phyloP scores from a whole-genome alignment of 345 rosid species.

The Citrus australasica region DNA sequence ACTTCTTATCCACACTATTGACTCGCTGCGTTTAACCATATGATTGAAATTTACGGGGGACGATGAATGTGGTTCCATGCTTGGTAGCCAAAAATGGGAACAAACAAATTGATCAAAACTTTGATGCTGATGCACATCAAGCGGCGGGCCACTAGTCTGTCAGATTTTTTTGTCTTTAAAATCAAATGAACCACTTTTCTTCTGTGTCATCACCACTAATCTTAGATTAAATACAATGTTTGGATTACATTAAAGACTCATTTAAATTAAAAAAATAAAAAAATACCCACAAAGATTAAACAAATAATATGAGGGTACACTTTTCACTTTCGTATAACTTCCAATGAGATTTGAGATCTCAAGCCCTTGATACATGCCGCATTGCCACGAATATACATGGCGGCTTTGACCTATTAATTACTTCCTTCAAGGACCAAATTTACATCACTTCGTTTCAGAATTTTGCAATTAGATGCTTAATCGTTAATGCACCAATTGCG shows the following conservation, averaged over 20 bases:
- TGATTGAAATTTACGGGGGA: slow-evolving; percentile 3
- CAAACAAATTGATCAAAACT: slow-evolving; percentile 21
- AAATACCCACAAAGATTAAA: not conserved
- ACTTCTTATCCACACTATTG: slow-evolving; percentile 7
- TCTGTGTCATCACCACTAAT: not conserved
- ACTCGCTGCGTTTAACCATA: not conserved
- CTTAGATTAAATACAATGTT: not conserved
- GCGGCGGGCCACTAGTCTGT: slow-evolving; percentile 16
- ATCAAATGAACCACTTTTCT: slow-evolving; percentile 5
- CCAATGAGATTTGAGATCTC: not conserved
- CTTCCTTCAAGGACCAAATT: not conserved
- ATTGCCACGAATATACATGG: no score
- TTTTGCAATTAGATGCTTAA: no score
- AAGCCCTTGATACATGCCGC: not conserved
- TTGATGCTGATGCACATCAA: slow-evolving; percentile 4
- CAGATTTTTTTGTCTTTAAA: slow-evolving; percentile 11
- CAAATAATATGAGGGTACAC: not conserved
- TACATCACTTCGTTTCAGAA: no score
- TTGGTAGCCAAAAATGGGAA: slow-evolving; percentile 34
- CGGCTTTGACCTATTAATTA: slow-evolving; percentile 2
- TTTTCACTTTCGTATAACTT: not conserved
- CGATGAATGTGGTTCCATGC: slow-evolving; percentile 31
- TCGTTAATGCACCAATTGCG: not conserved
- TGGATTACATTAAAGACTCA: not conserved
- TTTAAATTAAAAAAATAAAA: not conserved